phyloP scores from a whole-genome alignment of 2,329 filamentous ascomycete species.

The Monosporascus sp. region DNA sequence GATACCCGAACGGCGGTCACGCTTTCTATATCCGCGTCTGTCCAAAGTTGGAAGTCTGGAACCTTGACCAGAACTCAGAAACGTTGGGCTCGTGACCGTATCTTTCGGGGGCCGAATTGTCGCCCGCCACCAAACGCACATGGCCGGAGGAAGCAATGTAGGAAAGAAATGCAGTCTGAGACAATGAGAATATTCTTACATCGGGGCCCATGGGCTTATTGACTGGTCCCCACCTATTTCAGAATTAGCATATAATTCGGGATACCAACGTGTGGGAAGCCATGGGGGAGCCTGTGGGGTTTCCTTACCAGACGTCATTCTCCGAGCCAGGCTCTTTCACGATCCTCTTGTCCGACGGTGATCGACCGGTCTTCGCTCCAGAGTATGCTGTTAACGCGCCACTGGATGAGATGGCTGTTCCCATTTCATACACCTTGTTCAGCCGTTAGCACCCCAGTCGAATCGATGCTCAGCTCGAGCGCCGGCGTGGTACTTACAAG shows the following conservation, averaged over 20 bases:
- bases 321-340: slow-evolving; percentile 87
- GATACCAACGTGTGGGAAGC: not conserved
- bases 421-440: slow-evolving; percentile 72
- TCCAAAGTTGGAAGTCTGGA: not conserved
- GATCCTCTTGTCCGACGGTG: slow-evolving; percentile 94
- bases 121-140: not conserved
- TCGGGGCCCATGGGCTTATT: slow-evolving; percentile 98
- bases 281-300: not conserved
- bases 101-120: not conserved
- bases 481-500: slow-evolving; percentile 49
- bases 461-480: slow-evolving; percentile 2
- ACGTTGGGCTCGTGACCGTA: not conserved
- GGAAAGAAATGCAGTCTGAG: slow-evolving; percentile 3
- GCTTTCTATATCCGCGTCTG: not conserved
- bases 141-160: slow-evolving; percentile 4
- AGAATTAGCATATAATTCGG: not conserved
- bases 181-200: slow-evolving; percentile 53
- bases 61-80: not conserved
- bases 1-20: not conserved
- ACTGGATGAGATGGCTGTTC: slow-evolving; percentile 92
- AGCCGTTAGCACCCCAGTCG: slow-evolving; percentile 13
- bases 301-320: slow-evolving; percentile 74
- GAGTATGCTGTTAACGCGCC: slow-evolving; percentile 97
- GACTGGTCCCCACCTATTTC: slow-evolving; percentile 78
- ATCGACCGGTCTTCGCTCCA: slow-evolving; percentile 95